phyloP scores from a whole-genome alignment of 495 filamentous ascomycete genomes.

The Paragyromitra xinjiangensis region DNA sequence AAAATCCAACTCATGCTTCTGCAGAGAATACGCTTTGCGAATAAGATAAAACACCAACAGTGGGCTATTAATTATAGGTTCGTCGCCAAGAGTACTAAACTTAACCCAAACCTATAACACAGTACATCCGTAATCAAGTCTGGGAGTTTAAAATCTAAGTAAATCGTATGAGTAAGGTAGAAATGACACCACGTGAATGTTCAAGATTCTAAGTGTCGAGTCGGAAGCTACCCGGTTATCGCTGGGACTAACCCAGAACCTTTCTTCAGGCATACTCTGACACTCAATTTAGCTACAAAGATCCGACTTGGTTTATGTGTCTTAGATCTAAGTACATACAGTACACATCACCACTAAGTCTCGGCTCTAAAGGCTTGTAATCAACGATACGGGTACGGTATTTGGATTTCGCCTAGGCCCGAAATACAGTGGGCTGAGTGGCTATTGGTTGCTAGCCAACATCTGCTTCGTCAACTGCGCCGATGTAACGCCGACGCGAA shows the following conservation, averaged over 20 bases:
- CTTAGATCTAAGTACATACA: background rate
- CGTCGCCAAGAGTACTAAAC: constrained; percentile 19
- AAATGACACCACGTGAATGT: background rate
- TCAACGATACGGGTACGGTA: constrained; percentile 10
- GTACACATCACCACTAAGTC: constrained; percentile 27
- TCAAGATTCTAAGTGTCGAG: constrained; percentile 5
- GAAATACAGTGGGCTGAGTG: constrained; percentile 11
- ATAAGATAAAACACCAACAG: background rate
- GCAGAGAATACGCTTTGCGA: background rate
- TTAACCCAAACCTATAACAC: constrained; percentile 6
- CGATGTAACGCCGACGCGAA: constrained; percentile 32
- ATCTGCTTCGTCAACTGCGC: constrained; percentile 7
- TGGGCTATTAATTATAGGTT: background rate
- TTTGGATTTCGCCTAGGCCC: constrained; percentile 21
- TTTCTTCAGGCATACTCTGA: constrained; percentile 4
- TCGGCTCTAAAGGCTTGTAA: constrained; percentile 6
- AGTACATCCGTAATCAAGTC: background rate
- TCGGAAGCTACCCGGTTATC: constrained; percentile 23
- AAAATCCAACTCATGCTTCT: background rate
- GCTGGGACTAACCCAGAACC: background rate
- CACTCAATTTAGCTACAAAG: constrained; percentile 27
- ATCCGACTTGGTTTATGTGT: constrained; percentile 20
- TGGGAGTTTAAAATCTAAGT: background rate
- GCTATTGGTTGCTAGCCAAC: constrained; percentile 12
- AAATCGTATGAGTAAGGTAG: background rate